Evolutionary conservation across 1,139 yeast genomes (phyloP).

Genomic region (Sugiyamaella pinicola): DNA sequence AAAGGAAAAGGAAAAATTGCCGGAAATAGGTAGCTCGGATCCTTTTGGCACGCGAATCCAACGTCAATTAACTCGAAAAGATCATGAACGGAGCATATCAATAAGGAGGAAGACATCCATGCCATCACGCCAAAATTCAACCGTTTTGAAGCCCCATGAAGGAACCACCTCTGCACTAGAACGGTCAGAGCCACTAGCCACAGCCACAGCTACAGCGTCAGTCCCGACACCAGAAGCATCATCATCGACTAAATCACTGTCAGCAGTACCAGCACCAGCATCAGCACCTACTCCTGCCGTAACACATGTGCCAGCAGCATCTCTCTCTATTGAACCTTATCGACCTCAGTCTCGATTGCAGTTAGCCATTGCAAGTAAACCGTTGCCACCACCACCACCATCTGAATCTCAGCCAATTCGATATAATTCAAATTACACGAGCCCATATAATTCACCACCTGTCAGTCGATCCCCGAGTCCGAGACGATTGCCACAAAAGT

Average conservation of each 20-base stretch:
- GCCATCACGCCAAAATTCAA: slow-evolving; percentile 20
- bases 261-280: slow-evolving; percentile 19
- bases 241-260: neutral
- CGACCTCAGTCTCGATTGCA: slow-evolving; percentile 1
- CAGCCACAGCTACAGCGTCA: too few species aligned
- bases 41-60: slow-evolving; percentile 18
- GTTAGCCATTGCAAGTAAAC: neutral
- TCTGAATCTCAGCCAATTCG: slow-evolving; percentile 10
- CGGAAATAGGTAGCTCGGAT: neutral
- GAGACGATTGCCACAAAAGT: neutral
- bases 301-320: neutral
- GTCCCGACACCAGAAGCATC: neutral
- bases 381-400: slow-evolving; percentile 16
- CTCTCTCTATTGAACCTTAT: neutral
- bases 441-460: slow-evolving; percentile 17
- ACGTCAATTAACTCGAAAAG: slow-evolving; percentile 33
- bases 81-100: slow-evolving; percentile 35
- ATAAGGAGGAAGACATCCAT: slow-evolving; percentile 20
- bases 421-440: neutral
- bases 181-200: too few species aligned
- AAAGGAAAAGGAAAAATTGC: neutral
- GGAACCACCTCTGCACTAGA: too few species aligned
- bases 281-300: slow-evolving; percentile 10
- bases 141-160: neutral
- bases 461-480: slow-evolving; percentile 15